Conservation (phyloP, 305 asterid genomes). For the Rubia peregrina region DNA sequence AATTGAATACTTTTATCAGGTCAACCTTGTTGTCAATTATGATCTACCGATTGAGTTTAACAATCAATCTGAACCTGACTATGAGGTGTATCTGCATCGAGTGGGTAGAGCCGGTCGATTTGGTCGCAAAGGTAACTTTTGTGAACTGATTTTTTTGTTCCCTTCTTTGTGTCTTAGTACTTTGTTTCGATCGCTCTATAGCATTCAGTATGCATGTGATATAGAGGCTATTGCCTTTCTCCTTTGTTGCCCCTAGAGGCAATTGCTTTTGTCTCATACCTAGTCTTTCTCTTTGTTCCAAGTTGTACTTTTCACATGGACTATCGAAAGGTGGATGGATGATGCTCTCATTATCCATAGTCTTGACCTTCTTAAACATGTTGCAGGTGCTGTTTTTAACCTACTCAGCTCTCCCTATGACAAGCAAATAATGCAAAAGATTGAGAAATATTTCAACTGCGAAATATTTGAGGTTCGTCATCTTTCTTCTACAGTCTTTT, state of each 20-base stretch:
- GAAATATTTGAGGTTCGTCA: constrained; percentile 43
- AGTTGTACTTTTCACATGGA: not conserved
- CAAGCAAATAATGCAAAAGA: constrained; percentile 47
- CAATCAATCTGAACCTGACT: constrained; percentile 61
- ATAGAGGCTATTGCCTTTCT: not conserved
- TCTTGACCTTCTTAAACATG: constrained; percentile 12
- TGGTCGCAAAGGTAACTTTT: constrained; percentile 80
- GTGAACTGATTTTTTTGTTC: not conserved
- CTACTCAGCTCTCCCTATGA: constrained; percentile 48
- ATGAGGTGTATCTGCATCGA: constrained; percentile 87
- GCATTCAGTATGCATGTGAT: too few species aligned
- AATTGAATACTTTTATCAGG: constrained; percentile 31
- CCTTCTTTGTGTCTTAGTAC: not conserved
- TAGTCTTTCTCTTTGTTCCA: not conserved
- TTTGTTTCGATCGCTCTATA: not conserved
- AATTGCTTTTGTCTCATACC: too few species aligned
- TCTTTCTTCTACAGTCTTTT: not conserved
- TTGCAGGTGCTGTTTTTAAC: constrained; percentile 82
- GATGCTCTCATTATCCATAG: too few species aligned
- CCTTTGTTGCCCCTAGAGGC: too few species aligned
- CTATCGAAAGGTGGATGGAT: too few species aligned
- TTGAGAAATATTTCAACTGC: constrained; percentile 55
- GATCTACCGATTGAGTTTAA: constrained; percentile 59
- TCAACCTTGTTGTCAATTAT: constrained; percentile 83
- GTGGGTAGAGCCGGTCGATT: constrained; percentile 98